Conservation (phyloP, 2,329 filamentous ascomycete species). For the Colletotrichum tamarilloi region DNA sequence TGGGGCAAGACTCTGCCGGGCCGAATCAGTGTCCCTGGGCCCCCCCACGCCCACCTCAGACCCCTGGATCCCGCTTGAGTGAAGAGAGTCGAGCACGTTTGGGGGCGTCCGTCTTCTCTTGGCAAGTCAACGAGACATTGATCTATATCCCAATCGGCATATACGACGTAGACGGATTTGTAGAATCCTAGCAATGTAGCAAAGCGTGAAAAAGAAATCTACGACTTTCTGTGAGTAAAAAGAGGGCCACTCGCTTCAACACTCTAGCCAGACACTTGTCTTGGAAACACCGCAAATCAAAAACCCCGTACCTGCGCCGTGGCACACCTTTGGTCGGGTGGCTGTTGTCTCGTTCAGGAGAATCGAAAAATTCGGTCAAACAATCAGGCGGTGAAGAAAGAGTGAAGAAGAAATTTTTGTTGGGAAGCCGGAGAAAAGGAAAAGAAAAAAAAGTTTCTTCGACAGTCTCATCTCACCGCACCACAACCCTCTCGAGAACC, state of each 20-base stretch:
- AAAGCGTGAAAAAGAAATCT: neutral
- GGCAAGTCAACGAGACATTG: neutral
- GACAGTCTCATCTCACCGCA: neutral
- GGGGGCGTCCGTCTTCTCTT: neutral
- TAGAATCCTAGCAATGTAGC: neutral
- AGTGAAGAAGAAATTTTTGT: conserved; percentile 7
- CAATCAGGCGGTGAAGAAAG: conserved; percentile 30
- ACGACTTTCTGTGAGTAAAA: neutral
- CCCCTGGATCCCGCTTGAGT: neutral
- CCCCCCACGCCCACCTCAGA: neutral
- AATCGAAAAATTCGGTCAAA: conserved; percentile 11
- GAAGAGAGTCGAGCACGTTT: neutral
- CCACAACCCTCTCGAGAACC: neutral
- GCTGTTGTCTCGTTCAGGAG: conserved; percentile 10
- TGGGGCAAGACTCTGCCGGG: neutral
- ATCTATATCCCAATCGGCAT: neutral
- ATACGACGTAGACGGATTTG: neutral
- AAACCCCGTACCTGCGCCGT: neutral
- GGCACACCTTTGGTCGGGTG: neutral
- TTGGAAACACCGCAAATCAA: neutral
- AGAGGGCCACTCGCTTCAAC: neutral
- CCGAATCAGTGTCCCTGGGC: neutral
- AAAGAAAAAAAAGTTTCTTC: neutral
- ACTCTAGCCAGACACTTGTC: conserved; percentile 4
- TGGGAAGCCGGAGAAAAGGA: conserved; percentile 10